Percentiles rank a stretch among this genome's conserved stretches.
Conservation (phyloP, 2,329 filamentous ascomycete genomes). For the Aureobasidium sp. region DNA sequence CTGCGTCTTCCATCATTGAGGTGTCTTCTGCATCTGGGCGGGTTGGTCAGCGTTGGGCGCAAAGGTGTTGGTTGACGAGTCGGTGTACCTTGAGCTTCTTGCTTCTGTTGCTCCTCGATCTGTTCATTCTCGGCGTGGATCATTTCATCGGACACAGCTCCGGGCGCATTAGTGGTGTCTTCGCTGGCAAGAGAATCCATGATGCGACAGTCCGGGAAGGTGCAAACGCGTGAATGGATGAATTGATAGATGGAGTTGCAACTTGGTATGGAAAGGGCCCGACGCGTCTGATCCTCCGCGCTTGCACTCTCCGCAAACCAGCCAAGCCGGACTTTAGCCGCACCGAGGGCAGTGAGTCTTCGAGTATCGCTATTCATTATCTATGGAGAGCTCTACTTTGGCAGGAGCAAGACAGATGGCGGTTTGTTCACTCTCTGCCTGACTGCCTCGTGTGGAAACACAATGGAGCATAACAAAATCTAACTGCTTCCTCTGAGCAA, state of each 20-base stretch:
- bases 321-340: not conserved
- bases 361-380: not conserved
- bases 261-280: not conserved
- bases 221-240: not conserved
- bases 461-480: too few species aligned
- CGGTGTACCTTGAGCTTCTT: conserved; percentile 14
- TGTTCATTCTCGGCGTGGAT: conserved; percentile 29
- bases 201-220: not conserved
- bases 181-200: conserved; percentile 18
- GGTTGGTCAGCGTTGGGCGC: not conserved
- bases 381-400: not conserved
- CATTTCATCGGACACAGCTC: conserved; percentile 28
- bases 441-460: too few species aligned
- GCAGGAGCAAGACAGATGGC: not conserved
- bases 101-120: conserved; percentile 18
- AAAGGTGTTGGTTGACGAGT: not conserved
- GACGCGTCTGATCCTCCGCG: conserved; percentile 2
- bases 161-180: conserved; percentile 22
- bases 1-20: conserved; percentile 26
- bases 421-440: too few species aligned
- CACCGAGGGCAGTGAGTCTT: not conserved
- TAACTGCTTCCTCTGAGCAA: too few species aligned
- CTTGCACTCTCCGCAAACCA: not conserved
- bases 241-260: not conserved
- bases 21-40: conserved; percentile 22